A percentile compares a stretch with the other conserved stretches of the same genome.
Conservation (phyloP, 805 yeast species). For the Kuraishia cidri region DNA sequence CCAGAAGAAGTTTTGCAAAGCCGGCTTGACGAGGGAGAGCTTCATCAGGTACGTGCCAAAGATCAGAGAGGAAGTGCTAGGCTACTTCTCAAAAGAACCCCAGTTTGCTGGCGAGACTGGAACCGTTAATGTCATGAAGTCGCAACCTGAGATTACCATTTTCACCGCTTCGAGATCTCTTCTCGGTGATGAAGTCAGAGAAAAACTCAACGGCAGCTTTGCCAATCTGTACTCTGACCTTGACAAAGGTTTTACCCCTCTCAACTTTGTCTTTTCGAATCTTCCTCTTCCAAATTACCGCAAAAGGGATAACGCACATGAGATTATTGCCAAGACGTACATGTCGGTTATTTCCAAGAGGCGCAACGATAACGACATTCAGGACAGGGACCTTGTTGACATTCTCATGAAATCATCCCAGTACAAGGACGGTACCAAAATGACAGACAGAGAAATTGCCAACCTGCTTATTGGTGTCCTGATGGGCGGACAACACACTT, state of each 20-base stretch:
- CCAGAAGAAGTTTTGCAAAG: slow-evolving; percentile 94
- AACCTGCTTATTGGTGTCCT: slow-evolving; percentile 88
- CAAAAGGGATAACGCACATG: slow-evolving; percentile 84
- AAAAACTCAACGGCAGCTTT: slow-evolving; percentile 69
- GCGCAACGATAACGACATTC: slow-evolving; percentile 67
- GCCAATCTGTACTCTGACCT: slow-evolving; percentile 84
- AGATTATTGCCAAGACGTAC: slow-evolving; percentile 71
- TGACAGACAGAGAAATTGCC: slow-evolving; percentile 95
- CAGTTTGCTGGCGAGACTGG: slow-evolving; percentile 40
- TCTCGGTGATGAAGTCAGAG: slow-evolving; percentile 87
- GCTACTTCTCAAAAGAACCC: slow-evolving; percentile 49
- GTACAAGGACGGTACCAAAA: slow-evolving; percentile 87
- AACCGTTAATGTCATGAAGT: slow-evolving; percentile 57
- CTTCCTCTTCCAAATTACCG: slow-evolving; percentile 73
- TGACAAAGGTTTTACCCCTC: slow-evolving; percentile 94
- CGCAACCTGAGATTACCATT: slow-evolving; percentile 93
- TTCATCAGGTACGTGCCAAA: slow-evolving; percentile 83
- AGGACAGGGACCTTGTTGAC: slow-evolving; percentile 84
- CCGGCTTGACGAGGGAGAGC: slow-evolving; percentile 77
- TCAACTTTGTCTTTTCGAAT: slow-evolving; percentile 92
- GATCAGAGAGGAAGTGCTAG: slow-evolving; percentile 67
- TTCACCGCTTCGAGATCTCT: slow-evolving; percentile 92
- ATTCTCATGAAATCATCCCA: slow-evolving; percentile 73
- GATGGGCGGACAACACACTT: slow-evolving; percentile 99
- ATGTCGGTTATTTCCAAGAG: slow-evolving; percentile 69